Evolutionary conservation across 2,329 filamentous ascomycete species (phyloP), one percentile per base, ranked within the genome.

Genomic region (Pyrenophora teres): DNA sequence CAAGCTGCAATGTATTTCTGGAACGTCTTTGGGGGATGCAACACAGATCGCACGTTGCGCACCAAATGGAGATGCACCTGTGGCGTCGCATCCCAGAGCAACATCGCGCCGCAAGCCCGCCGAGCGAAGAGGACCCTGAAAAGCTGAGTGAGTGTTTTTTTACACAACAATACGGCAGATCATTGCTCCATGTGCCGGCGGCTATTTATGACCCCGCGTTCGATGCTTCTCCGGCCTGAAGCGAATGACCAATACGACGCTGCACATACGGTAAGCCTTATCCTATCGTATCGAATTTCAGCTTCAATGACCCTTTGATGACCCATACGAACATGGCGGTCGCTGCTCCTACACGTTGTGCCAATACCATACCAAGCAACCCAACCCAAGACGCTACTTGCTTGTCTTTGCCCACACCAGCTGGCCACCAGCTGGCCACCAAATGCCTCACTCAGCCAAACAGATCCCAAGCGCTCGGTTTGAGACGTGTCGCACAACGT

Each of bases 1-100:
- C 31, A 21, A 46, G 46, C 41, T 46, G 40, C 46, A 42, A 54
- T 50, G 41, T 57, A 56, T 56, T 57, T 54, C 53, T 51, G 54
- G 50, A 57, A 60, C 57, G 35, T 43, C 54, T 52, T 45, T 54
- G 44, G 52, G 52, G 13, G 31, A 27, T 41, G 44, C 52, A 40
- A 39, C 37, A 38, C 42, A 45, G 13, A 45, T 42, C 21, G 37
- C 36, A 33, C 48, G 40, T 42, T 31, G 43, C 43, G 50, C 43
- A 19, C 37, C 43, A 50, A 32, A 16, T 13, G 19, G 8, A 44
- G 25, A 27, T 48, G 43, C 41, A 23, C 25, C 39, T 50, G 57
- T 60, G 54, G 59, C 62, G 60, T 59, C 35, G 52, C 50, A 62
- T 66, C 60, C 63, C 50, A 30, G 60, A 54, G 53, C 61, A 48